phyloP scores from a whole-genome alignment of 495 filamentous ascomycete species.

The Trypethelium eluteriae region DNA sequence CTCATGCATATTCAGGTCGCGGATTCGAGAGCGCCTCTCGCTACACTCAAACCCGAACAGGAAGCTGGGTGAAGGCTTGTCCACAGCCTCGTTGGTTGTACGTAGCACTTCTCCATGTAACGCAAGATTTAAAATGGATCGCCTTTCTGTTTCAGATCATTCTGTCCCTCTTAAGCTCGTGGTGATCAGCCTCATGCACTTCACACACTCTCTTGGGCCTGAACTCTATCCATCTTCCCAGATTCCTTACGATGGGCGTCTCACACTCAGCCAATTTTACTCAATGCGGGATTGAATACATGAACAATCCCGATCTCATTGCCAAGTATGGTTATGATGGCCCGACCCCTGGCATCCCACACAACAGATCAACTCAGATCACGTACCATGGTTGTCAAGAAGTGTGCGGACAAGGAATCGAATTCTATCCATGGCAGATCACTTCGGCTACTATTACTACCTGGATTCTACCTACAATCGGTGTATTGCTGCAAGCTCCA shows the following conservation, averaged over 20 bases:
- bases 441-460: constrained; percentile 38
- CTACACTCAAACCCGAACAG: too few species aligned
- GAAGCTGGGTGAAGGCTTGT: too few species aligned
- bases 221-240: background rate
- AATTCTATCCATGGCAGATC: constrained; percentile 34
- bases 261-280: background rate
- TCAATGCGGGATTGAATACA: background rate
- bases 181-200: too few species aligned
- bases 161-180: too few species aligned
- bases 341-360: constrained; percentile 18
- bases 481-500: constrained; percentile 41
- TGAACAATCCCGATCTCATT: background rate
- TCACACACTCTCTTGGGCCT: too few species aligned
- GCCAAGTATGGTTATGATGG: constrained; percentile 23
- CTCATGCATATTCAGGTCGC: too few species aligned
- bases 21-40: too few species aligned
- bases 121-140: background rate
- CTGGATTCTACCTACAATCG: constrained; percentile 42
- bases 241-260: background rate
- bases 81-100: background rate
- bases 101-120: background rate
- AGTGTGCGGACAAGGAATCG: constrained; percentile 29
- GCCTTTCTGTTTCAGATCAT: too few species aligned
- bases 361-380: constrained; percentile 24
- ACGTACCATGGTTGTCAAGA: constrained; percentile 28